These are phyloP conservation scores for Debaryomyces castellii DNA, from an alignment of 805 yeast species.

Conservation along the genomic window DNA sequence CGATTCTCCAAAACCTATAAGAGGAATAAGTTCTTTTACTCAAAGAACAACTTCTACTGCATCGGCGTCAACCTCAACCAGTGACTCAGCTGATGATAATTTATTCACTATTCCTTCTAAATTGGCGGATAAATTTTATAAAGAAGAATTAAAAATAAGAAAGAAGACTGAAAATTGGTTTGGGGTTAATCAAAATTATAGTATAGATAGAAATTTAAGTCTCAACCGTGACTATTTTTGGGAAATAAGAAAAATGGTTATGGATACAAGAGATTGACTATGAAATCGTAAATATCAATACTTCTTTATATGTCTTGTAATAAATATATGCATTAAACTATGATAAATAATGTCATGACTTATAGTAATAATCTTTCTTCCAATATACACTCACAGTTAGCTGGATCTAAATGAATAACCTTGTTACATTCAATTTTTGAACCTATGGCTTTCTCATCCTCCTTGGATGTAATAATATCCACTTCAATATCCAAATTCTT, in stretches of 20 bases:
- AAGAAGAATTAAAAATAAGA: slow-evolving; percentile 35
- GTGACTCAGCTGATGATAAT: slow-evolving; percentile 13
- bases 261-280: slow-evolving; percentile 25
- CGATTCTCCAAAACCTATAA: slow-evolving; percentile 6
- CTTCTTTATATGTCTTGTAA: not conserved
- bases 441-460: slow-evolving; percentile 35
- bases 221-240: slow-evolving; percentile 33
- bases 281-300: not conserved
- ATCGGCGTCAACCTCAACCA: slow-evolving; percentile 18
- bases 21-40: slow-evolving; percentile 38
- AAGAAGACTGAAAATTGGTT: slow-evolving; percentile 41
- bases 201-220: slow-evolving; percentile 8
- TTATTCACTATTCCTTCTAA: slow-evolving; percentile 28
- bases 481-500: slow-evolving; percentile 47
- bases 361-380: slow-evolving; percentile 12
- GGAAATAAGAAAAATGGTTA: slow-evolving; percentile 45
- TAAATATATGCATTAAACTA: not conserved
- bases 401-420: slow-evolving; percentile 42
- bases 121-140: slow-evolving; percentile 28
- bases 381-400: slow-evolving; percentile 40
- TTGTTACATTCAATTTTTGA: slow-evolving; percentile 45
- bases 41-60: slow-evolving; percentile 34
- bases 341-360: not conserved
- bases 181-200: slow-evolving; percentile 26
- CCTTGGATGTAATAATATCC: slow-evolving; percentile 28